Conservation (phyloP, 192 early-diverging fungal species). For the Powellomyces hirtus region DNA sequence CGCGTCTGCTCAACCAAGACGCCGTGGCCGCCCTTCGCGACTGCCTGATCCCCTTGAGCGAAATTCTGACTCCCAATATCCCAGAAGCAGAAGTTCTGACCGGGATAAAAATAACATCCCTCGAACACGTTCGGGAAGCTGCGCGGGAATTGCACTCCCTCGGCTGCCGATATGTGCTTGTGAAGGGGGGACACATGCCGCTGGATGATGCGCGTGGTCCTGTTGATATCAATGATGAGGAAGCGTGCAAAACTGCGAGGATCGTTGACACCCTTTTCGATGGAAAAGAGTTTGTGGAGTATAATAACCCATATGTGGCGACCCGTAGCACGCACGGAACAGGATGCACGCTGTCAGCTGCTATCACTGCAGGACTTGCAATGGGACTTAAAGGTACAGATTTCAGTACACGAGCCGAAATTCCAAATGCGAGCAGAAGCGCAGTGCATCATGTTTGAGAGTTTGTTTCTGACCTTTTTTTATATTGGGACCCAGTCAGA, state of each 20-base stretch:
- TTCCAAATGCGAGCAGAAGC: not conserved
- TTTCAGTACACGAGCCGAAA: not conserved
- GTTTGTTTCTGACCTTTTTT: not conserved
- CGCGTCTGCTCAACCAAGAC: slow-evolving; percentile 55
- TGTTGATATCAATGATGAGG: slow-evolving; percentile 20
- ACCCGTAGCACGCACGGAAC: slow-evolving; percentile 82
- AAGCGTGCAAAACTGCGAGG: not conserved
- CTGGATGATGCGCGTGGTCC: slow-evolving; percentile 17
- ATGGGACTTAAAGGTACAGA: slow-evolving; percentile 45
- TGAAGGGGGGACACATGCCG: slow-evolving; percentile 85
- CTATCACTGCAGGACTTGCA: slow-evolving; percentile 71
- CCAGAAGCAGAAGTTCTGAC: slow-evolving; percentile 74
- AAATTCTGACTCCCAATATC: slow-evolving; percentile 77
- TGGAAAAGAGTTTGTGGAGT: slow-evolving; percentile 38
- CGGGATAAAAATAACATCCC: slow-evolving; percentile 30
- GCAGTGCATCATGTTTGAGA: no score
- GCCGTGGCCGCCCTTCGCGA: slow-evolving; percentile 56
- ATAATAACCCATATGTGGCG: slow-evolving; percentile 57
- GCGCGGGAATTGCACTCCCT: slow-evolving; percentile 51
- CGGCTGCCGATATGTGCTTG: slow-evolving; percentile 58
- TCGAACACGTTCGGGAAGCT: slow-evolving; percentile 63
- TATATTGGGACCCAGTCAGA: slow-evolving; percentile 30
- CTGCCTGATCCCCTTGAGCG: slow-evolving; percentile 68
- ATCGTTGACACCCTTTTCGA: slow-evolving; percentile 65
- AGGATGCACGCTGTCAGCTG: slow-evolving; percentile 82